A percentile compares a stretch with the other conserved stretches of the same genome.
Evolutionary conservation across 2,329 filamentous ascomycete species (phyloP).

Genomic region (Colletotrichum viniferum): DNA sequence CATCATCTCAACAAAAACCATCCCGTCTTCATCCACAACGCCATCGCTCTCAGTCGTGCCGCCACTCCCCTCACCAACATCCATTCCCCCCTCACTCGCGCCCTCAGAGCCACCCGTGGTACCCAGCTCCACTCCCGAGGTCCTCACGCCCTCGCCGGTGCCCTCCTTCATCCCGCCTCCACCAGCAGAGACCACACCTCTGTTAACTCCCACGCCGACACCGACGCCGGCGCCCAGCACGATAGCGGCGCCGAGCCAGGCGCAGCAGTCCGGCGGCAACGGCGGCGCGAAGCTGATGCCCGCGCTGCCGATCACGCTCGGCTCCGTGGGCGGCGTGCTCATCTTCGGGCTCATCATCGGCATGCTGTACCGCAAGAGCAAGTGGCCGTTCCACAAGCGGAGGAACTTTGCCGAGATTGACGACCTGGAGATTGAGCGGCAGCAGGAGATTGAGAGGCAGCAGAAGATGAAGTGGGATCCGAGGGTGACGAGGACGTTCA

Average conservation of each 20-base stretch:
- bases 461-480: slow-evolving; percentile 23
- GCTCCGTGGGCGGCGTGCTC: slow-evolving; percentile 19
- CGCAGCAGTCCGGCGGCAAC: not conserved
- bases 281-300: slow-evolving; percentile 17
- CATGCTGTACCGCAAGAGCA: slow-evolving; percentile 15
- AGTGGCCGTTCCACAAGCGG: slow-evolving; percentile 11
- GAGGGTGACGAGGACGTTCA: not conserved
- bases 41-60: slow-evolving; percentile 1
- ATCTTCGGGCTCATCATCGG: slow-evolving; percentile 15
- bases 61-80: not conserved
- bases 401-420: slow-evolving; percentile 11
- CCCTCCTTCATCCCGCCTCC: not conserved
- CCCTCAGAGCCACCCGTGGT: not conserved
- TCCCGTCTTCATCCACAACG: not conserved
- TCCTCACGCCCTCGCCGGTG: not conserved
- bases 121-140: not conserved
- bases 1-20: slow-evolving; percentile 6
- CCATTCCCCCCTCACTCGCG: not conserved
- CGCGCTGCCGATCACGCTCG: slow-evolving; percentile 21
- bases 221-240: not conserved
- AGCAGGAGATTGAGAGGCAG: slow-evolving; percentile 16
- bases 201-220: not conserved
- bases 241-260: slow-evolving; percentile 9
- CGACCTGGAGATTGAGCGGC: slow-evolving; percentile 13
- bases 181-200: not conserved